Conservation (phyloP, 192 early-diverging fungal genomes). For the Ambispora gerdemannii region DNA sequence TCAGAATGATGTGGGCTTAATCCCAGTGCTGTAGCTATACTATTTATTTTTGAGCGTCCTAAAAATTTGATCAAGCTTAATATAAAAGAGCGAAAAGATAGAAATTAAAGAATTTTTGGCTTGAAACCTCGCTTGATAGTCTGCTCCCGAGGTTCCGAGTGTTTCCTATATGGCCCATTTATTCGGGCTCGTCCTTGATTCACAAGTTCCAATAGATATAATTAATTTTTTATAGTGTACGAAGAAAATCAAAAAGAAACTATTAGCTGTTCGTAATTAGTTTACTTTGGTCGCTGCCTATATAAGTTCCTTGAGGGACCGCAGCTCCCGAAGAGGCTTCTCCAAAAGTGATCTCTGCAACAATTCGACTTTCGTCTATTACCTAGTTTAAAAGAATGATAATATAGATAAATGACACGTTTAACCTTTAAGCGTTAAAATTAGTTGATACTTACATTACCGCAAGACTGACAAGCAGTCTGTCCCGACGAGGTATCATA, state of each 20-base stretch:
- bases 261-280: neutral
- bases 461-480: constrained; percentile 64
- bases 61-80: neutral
- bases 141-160: constrained; percentile 63
- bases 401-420: neutral
- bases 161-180: constrained; percentile 44
- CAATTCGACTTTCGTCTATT: constrained; percentile 88
- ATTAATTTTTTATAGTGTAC: too few species aligned
- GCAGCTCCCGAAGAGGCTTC: constrained; percentile 86
- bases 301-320: constrained; percentile 69
- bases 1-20: constrained; percentile 76
- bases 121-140: constrained; percentile 55
- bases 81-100: too few species aligned
- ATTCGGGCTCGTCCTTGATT: constrained; percentile 41
- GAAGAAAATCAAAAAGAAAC: neutral
- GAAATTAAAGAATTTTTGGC: neutral
- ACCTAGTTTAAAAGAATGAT: constrained; percentile 53
- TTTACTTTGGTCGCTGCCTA: constrained; percentile 61
- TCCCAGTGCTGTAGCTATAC: constrained; percentile 67
- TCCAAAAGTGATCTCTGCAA: constrained; percentile 86
- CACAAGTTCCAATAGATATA: neutral
- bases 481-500: constrained; percentile 69
- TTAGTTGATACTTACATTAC: constrained; percentile 49
- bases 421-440: neutral
- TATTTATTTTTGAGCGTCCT: constrained; percentile 49